phyloP scores from a whole-genome alignment of 2,329 filamentous ascomycete genomes.

The Trichophyton mentagrophytes region DNA sequence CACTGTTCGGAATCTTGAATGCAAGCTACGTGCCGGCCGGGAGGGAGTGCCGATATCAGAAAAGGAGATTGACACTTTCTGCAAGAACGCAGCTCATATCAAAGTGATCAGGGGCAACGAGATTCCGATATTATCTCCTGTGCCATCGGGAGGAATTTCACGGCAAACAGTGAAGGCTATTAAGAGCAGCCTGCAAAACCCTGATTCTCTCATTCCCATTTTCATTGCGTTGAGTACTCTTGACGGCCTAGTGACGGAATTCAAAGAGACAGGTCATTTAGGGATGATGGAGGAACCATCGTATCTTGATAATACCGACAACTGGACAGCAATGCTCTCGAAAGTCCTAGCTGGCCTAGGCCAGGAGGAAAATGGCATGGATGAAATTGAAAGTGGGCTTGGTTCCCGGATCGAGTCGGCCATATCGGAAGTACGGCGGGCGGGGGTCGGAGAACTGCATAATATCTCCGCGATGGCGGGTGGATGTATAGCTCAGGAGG shows the following conservation, averaged over 20 bases:
- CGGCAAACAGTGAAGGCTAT: slow-evolving; percentile 33
- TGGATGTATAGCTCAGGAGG: slow-evolving; percentile 90
- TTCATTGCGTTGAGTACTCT: slow-evolving; percentile 51
- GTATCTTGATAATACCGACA: slow-evolving; percentile 23
- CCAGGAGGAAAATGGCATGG: slow-evolving; percentile 27
- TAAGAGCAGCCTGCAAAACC: slow-evolving; percentile 30
- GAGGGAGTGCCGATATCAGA: slow-evolving; percentile 46
- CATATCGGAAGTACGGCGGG: slow-evolving; percentile 58
- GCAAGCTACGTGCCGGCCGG: slow-evolving; percentile 21
- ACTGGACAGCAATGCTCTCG: slow-evolving; percentile 18
- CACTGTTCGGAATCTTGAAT: slow-evolving; percentile 47
- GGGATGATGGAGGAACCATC: slow-evolving; percentile 6
- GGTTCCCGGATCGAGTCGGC: slow-evolving; percentile 42
- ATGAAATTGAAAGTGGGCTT: slow-evolving; percentile 29
- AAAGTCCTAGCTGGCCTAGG: slow-evolving; percentile 12
- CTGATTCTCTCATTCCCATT: slow-evolving; percentile 51
- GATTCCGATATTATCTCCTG: slow-evolving; percentile 36
- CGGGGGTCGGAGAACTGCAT: slow-evolving; percentile 75
- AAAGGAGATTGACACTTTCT: slow-evolving; percentile 77
- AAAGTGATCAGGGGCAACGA: slow-evolving; percentile 62
- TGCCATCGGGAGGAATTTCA: slow-evolving; percentile 22
- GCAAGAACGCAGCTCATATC: slow-evolving; percentile 87
- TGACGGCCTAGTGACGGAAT: slow-evolving; percentile 39
- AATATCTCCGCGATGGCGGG: slow-evolving; percentile 80
- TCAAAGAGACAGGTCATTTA: slow-evolving; percentile 30